Percentiles rank a stretch among this genome's conserved stretches.
phyloP scores from a whole-genome alignment of 192 early-diverging fungal genomes.

The Coemansia sp. region DNA sequence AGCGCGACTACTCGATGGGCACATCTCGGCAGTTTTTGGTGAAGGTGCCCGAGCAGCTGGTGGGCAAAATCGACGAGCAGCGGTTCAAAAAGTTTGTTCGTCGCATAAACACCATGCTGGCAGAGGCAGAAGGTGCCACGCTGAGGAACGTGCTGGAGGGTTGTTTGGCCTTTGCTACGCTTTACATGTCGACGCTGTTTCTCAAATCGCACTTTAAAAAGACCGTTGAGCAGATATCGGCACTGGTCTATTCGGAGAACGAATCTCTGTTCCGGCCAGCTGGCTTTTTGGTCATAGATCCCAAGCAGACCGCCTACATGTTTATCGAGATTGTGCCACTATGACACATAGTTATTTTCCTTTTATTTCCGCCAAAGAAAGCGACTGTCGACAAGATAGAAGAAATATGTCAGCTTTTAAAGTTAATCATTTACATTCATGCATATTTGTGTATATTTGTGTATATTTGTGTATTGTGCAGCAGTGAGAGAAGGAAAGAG shows the following conservation, averaged over 20 bases:
- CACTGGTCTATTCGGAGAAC: constrained; percentile 37
- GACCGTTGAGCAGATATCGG: constrained; percentile 34
- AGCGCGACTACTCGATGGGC: constrained; percentile 54
- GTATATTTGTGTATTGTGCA: no score
- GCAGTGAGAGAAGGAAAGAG: constrained; percentile 3
- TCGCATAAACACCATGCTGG: constrained; percentile 40
- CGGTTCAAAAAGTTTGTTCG: constrained; percentile 43
- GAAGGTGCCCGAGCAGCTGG: constrained; percentile 41
- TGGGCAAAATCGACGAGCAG: constrained; percentile 44
- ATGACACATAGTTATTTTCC: constrained; percentile 1
- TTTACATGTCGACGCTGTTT: constrained; percentile 53
- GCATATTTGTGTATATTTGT: no score
- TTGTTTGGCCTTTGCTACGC: constrained; percentile 50
- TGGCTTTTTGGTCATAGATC: constrained; percentile 44
- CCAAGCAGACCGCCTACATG: constrained; percentile 54
- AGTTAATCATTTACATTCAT: no score
- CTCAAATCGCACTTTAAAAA: constrained; percentile 41
- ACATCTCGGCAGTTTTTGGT: constrained; percentile 37
- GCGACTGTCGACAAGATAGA: no score
- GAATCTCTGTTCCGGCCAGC: constrained; percentile 42
- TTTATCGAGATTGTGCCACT: constrained; percentile 50
- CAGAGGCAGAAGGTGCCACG: constrained; percentile 50
- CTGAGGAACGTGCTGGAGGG: constrained; percentile 49
- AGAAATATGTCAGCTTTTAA: no score
- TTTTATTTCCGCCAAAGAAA: no score